These are phyloP conservation scores for Glebionis coronaria DNA, from an alignment of 129 eudicot species.

Conservation along the genomic window DNA sequence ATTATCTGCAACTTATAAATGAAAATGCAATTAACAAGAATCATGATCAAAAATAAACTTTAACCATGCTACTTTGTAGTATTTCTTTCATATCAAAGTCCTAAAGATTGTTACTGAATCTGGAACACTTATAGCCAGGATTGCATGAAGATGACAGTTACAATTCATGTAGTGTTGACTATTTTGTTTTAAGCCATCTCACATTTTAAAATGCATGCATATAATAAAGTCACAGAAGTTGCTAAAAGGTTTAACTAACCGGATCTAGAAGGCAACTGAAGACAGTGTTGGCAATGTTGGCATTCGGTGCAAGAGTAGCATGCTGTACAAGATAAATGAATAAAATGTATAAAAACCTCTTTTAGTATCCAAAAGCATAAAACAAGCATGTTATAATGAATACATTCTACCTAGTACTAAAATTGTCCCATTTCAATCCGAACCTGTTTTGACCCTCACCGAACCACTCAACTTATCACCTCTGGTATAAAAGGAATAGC, in stretches of 20 bases:
- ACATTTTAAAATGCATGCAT: slow-evolving; percentile 6
- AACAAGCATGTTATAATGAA: slow-evolving; percentile 2
- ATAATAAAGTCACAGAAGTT: slow-evolving; percentile 10
- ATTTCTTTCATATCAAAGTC: no score
- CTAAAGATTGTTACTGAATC: no score
- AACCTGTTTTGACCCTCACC: no score
- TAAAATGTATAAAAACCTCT: slow-evolving; percentile 18
- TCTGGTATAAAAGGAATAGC: slow-evolving; percentile 9
- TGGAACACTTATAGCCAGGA: slow-evolving; percentile 6
- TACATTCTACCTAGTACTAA: no score
- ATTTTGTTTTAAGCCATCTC: no score
- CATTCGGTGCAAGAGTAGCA: slow-evolving; percentile 76
- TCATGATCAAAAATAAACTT: no score
- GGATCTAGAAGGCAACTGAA: slow-evolving; percentile 93
- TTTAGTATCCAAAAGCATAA: slow-evolving; percentile 14
- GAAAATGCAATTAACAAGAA: no score
- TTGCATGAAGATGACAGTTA: not conserved
- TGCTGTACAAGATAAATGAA: slow-evolving; percentile 56
- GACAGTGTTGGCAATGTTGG: slow-evolving; percentile 78
- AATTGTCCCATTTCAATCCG: no score
- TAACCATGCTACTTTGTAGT: no score
- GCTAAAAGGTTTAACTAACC: slow-evolving; percentile 44
- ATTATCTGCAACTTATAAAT: no score
- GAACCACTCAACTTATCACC: no score
- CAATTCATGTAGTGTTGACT: no score